phyloP scores from a whole-genome alignment of 306 rosid genomes.

The Leucaena leucocephala region DNA sequence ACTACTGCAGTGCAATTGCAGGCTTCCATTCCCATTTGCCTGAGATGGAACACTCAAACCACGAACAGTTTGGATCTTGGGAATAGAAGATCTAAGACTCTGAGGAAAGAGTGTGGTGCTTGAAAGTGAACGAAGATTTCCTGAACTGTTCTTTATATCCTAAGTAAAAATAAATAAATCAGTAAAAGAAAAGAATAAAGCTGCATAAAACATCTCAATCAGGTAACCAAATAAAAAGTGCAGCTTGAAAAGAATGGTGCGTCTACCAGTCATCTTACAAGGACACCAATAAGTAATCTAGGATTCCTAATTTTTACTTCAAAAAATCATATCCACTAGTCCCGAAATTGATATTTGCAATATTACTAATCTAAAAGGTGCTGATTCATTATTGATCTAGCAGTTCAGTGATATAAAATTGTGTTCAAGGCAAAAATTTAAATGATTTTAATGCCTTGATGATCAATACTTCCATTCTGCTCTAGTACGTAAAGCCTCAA shows the following conservation, averaged over 20 bases:
- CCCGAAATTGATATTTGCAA: neutral
- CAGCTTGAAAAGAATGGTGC: neutral
- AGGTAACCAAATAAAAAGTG: neutral
- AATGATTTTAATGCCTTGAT: neutral
- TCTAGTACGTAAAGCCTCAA: neutral
- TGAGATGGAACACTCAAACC: conserved; percentile 14
- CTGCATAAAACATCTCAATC: neutral
- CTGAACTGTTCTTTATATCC: conserved; percentile 87
- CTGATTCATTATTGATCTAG: neutral
- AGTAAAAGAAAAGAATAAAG: neutral
- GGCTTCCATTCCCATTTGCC: conserved; percentile 48
- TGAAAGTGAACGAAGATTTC: conserved; percentile 71
- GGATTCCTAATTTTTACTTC: neutral
- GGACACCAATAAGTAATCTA: neutral
- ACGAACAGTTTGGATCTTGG: conserved; percentile 63
- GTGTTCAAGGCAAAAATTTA: neutral
- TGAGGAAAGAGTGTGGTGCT: conserved; percentile 90
- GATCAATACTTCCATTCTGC: conserved; percentile 7
- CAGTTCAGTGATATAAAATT: neutral
- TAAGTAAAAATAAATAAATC: conserved; percentile 11
- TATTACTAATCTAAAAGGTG: neutral
- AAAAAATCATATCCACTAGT: neutral
- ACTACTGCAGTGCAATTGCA: conserved; percentile 41
- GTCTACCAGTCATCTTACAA: neutral
- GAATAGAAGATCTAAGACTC: conserved; percentile 61